A percentile compares a stretch with the other conserved stretches of the same genome.
These are phyloP conservation scores for Penicillium vulpinum DNA, from an alignment of 2,329 filamentous ascomycete species.

Conservation along the genomic window DNA sequence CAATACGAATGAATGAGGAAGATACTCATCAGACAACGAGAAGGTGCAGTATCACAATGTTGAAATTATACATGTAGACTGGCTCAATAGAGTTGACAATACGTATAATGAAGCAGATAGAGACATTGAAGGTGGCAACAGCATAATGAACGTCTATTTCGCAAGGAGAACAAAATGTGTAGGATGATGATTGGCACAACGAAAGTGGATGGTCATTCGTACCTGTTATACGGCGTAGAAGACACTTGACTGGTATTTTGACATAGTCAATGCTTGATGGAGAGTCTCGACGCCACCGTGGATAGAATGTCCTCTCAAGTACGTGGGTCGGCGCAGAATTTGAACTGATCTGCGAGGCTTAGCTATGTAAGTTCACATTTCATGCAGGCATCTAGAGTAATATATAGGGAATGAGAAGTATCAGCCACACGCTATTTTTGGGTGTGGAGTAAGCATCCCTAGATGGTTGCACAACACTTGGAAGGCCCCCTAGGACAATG, in stretches of 20 bases:
- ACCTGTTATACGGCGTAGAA: not conserved
- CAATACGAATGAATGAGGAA: not conserved
- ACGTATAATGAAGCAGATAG: not conserved
- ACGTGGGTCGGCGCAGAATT: not conserved
- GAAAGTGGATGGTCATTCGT: not conserved
- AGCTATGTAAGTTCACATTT: not conserved
- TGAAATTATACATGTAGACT: no score
- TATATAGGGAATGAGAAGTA: not conserved
- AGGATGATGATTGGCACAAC: not conserved
- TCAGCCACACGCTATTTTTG: conserved; percentile 9
- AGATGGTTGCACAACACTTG: not conserved
- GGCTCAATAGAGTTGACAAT: not conserved
- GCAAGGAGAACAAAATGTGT: not conserved
- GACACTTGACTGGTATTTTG: not conserved
- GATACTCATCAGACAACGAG: not conserved
- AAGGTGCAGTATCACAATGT: not conserved
- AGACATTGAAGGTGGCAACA: not conserved
- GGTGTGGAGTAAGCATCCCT: conserved; percentile 1
- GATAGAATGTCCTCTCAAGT: not conserved
- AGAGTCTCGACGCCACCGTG: not conserved
- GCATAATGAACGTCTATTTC: not conserved
- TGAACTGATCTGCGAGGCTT: not conserved
- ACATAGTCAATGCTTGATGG: not conserved
- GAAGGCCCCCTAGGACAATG: not conserved
- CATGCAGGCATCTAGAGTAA: not conserved